A percentile compares a stretch with the other conserved stretches of the same genome.
Conservation (phyloP, 1,139 yeast species). For the Kurtzmaniella natalensis region DNA sequence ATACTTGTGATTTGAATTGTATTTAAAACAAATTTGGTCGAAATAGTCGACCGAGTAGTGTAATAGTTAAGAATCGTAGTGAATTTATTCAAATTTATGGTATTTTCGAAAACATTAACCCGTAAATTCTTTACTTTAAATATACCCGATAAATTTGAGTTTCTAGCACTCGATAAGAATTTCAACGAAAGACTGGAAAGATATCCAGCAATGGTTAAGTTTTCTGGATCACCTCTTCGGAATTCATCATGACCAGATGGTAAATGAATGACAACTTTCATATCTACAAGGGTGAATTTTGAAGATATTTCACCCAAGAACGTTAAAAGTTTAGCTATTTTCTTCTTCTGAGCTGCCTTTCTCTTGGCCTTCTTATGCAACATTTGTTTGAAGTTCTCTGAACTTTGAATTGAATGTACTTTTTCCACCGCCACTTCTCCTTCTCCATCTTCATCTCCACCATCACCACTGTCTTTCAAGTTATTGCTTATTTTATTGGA, state of each 20-base stretch:
- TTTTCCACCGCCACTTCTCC: conserved; percentile 4
- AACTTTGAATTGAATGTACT: neutral
- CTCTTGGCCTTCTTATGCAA: neutral
- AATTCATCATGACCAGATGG: conserved; percentile 24
- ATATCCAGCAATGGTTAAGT: conserved; percentile 16
- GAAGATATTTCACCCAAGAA: conserved; percentile 18
- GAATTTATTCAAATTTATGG: conserved; percentile 24
- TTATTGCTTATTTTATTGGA: conserved; percentile 7
- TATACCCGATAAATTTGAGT: neutral
- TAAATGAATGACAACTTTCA: conserved; percentile 25
- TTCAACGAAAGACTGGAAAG: conserved; percentile 11
- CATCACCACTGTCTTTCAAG: conserved; percentile 7
- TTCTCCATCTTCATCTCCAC: conserved; percentile 3
- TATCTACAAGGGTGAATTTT: conserved; percentile 30
- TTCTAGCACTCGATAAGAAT: neutral
- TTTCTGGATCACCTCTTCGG: conserved; percentile 16
- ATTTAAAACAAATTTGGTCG: conserved; percentile 25
- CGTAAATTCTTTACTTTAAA: conserved; percentile 31
- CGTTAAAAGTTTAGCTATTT: conserved; percentile 10
- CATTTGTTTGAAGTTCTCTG: neutral
- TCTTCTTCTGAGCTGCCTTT: conserved; percentile 4
- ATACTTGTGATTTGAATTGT: conserved; percentile 29
- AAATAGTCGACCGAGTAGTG: conserved; percentile 16
- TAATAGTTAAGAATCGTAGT: conserved; percentile 26
- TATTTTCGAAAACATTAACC: conserved; percentile 30